Base-by-base conservation (phyloP, 2,329 filamentous ascomycete genomes). In the Trichoderma sp. region DNA sequence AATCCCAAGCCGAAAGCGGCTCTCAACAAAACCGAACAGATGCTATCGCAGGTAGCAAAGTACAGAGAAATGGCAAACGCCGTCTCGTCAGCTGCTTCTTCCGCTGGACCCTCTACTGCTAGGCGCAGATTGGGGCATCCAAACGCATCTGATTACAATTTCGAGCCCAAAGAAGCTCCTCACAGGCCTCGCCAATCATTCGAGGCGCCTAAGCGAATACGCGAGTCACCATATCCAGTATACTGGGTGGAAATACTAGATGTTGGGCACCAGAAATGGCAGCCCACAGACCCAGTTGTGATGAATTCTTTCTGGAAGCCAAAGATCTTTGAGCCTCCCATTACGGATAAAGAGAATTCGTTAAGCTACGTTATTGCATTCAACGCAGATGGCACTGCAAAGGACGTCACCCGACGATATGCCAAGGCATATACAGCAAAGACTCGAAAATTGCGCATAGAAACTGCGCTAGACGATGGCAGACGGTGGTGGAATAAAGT, bases 191-290 rank as follows among this genome's bases (percentile, higher is more conserved):
- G 76, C n/a, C 74, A 74, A 49, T 73, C 72, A 31, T 78, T 77
- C 75, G 80, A 76, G 29, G 75, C 72, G 63, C 81, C 76, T 13
- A 82, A 80, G 66, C 80, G 76, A 16, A 86, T 91, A 13, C 85
- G 85, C 29, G 92, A 95, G 75, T 94, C 93, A 0, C 79, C 87
- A 0, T 92, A 91, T 75, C 96, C 96, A 0, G 86, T 98, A 3
- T 98, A 94, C 77, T 99, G 96, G 96, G 91, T 97, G 0, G 96
- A 99, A 80, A 90, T 93, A 4, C 92, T 97, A 72, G 94, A 97
- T 72, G 84, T 89, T 65, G 91, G 92, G 0, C 88, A 93, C 72
- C 92, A 97, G 77, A 97, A 93, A 82, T 99, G 96, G 96, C 88
- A 97, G 68, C 87, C 93, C 0, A 88, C 96, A 47, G 96, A 99